Evolutionary conservation across 73 alveolate genomes (phyloP).

Genomic region (Tetrahymena malaccensis): DNA sequence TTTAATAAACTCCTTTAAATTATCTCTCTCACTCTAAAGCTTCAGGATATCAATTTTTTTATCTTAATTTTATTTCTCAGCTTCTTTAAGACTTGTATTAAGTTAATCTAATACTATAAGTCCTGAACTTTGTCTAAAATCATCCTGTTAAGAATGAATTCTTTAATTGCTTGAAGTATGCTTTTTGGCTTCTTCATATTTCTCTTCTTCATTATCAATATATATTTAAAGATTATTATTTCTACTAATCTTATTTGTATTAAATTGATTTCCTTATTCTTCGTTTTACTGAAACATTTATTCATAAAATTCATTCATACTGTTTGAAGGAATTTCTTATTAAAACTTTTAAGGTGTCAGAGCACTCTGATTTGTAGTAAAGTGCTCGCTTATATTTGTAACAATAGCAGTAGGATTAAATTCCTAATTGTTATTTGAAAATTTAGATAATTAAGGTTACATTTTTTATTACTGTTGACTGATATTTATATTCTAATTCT

Average conservation of each 20-base stretch:
- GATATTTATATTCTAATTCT: background rate
- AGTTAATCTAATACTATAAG: background rate
- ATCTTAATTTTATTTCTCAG: background rate
- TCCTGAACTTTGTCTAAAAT: background rate
- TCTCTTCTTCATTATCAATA: no score
- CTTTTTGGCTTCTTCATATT: background rate
- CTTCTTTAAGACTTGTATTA: background rate
- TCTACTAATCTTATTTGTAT: background rate
- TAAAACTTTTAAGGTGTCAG: background rate
- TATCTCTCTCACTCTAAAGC: background rate
- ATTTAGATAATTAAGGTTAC: background rate
- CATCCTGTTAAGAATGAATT: background rate
- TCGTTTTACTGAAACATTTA: background rate
- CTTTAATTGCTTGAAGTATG: background rate
- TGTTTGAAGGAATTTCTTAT: background rate
- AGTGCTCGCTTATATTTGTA: background rate
- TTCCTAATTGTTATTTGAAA: background rate
- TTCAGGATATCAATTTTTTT: background rate
- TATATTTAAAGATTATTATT: no score
- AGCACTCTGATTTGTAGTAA: background rate
- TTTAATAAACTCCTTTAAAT: background rate
- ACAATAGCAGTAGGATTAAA: background rate
- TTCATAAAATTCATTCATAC: background rate
- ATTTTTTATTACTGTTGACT: background rate
- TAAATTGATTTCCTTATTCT: background rate